Base-by-base conservation (phyloP, 345 rosid genomes). In the Lumnitzera littorea region DNA sequence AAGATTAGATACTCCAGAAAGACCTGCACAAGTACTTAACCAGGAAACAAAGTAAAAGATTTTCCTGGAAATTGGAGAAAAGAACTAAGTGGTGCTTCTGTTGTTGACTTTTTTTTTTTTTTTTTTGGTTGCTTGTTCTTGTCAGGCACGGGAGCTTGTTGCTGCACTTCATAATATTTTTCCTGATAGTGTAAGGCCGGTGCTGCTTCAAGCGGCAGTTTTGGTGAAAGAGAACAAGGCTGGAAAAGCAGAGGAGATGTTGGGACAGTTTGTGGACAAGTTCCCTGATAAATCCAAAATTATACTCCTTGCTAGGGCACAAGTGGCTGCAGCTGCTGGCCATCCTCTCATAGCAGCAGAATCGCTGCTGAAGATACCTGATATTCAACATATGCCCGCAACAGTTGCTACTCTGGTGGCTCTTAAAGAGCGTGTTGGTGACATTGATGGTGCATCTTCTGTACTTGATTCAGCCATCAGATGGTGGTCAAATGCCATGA, bases 401-500 rank as follows among this genome's bases (percentile, higher is more conserved):
- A 82, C 94, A 63, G 96, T 89, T 55, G 95, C 99, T 12, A 94
- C 99, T 62, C 76, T 90, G 43, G 97, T 90, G 55, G 75, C 91
- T 51, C 85, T 94, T 25, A 94, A 83, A 74, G 99, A 94, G 80
- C 91, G 85, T 55, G 90, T 86, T 62, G 97, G 99, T 54, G 96
- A 94, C 68, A 77, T 79, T 41, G 87, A 84, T 9, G 91, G 95
- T 53, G 97, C 99, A 17, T 74, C 84, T 16, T 73, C 80, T 25
- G 82, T 83, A 41, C 79, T 90, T 46, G 97, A 90, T 67, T 66
- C 95, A 15, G 97, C 99, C 1, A 80, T 86, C 63, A 82, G 78
- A 57, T 94, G 91, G 89, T 94, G 99, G 99, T 84, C 87, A 13
- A 73, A 83, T 64, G 80, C 96, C 43, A 94, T 94, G 99, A 79